Evolutionary conservation across 2,329 filamentous ascomycete species (phyloP), one percentile per base, ranked within the genome.

Genomic region (Ceratocystis destructans): DNA sequence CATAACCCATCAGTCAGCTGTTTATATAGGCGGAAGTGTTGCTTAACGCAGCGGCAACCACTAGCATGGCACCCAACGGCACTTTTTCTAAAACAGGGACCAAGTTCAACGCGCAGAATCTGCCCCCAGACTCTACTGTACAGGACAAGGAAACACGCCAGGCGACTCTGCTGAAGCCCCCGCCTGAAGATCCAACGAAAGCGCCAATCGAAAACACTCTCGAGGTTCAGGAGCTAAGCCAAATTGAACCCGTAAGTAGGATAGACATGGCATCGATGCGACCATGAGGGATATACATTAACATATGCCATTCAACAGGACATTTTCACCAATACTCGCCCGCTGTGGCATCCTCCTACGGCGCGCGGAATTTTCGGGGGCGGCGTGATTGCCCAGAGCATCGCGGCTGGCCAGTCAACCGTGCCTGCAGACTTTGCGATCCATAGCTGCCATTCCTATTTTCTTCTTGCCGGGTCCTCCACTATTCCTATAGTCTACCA

Each of bases 401-500:
- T 96, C 31, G 83, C 88, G 59, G 90, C 94, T 1, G 94, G 90
- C 28, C 91, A 96, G 75, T 84, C 86, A 73, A 99, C 94, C 7
- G 89, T 99, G 1, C 87, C 88, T 0, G 75, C 79, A 31, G 81
- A 89, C 73, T 96, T 96, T 76, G 83, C 86, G 68, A 85, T 94
- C 62, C 94, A 99, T 79, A 93, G 88, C 73, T 96, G 96, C 88
- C 94, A 99, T 82, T 97, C 94, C 83, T 99, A 97, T 79, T 99
- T 99, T 76, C 86, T 99, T 44, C 85, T 97, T 1, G 92, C 93
- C 3, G 94, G 94, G 33, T 89, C 93, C 73, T 82, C 85, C 12
- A 84, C 88, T 68, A 87, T 94, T 20, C 93, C 94, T 41, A 88
- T 97, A 70, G 82, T 96, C 69, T 97, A 96, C 78, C 90, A 96